Evolutionary conservation across 805 yeast genomes (phyloP), one percentile per base, ranked within the genome.

Genomic region (Starmerella floricola): DNA sequence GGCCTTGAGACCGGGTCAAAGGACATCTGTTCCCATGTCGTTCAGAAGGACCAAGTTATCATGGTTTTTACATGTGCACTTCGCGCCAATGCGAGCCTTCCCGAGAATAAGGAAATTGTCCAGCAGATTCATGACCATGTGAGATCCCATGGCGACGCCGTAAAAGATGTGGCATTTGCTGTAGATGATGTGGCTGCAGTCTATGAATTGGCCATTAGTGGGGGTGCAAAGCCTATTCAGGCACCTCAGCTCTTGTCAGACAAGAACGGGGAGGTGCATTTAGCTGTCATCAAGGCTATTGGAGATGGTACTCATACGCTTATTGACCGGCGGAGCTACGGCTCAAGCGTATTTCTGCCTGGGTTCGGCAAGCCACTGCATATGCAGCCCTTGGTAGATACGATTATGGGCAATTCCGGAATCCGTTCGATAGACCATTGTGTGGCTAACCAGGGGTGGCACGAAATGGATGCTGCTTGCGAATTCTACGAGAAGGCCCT

Each of bases 371-470:
- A 53, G 2, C 28, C 42, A 2, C 33, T 34, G 3, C 27, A 41
- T 4, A 31, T 42, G 12, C 54, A 55, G 37, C 55, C 50, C 3
- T 23, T 51, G 12, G 32, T 60, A 20, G 52, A 54, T 37, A 15
- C 28, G 13, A 29, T 49, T 13, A 46, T 63, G 8, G 69, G 69
- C 8, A 59, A 59, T n/a, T 57, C 74, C 15, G 46, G 58, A 0
- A 60, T 78, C 31, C 52, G 51, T 1, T 53, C 56, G 4, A 71
- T 84, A 46, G 94, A 83, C 59, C 94, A 83, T 54, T 77, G 84
- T 55, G 94, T 84, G 16, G 87, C 79, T 50, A 83, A 81, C 60
- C 77, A 76, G 50, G 73, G 70, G 32, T 80, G 87, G 87, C 61
- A 76, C 53, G 64, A 71, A 51, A 73, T 82, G 79, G 68, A 66